Conservation (phyloP, 2,329 filamentous ascomycete genomes). For the Pseudogymnoascus sp. region DNA sequence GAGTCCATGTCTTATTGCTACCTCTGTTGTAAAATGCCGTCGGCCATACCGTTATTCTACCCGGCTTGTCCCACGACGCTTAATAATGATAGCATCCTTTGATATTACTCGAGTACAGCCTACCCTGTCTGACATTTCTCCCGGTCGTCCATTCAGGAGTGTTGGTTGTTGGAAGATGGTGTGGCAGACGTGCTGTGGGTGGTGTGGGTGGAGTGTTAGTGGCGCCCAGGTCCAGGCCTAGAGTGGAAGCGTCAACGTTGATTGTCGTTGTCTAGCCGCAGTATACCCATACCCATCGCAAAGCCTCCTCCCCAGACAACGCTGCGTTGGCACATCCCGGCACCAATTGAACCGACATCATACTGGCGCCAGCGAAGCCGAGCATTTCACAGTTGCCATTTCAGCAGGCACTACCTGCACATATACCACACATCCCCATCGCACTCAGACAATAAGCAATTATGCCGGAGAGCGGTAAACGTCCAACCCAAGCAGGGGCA, state of each 20-base stretch:
- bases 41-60: background rate
- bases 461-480: background rate
- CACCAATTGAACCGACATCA: background rate
- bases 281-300: background rate
- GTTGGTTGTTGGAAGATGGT: background rate
- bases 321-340: constrained; percentile 5
- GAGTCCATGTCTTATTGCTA: background rate
- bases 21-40: background rate
- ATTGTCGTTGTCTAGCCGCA: background rate
- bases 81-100: background rate
- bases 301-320: constrained; percentile 3
- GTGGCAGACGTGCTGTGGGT: background rate
- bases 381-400: background rate
- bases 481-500: constrained; percentile 3
- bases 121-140: constrained; percentile 4
- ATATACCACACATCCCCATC: background rate
- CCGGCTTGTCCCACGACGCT: background rate
- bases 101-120: background rate
- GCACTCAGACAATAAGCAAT: background rate
- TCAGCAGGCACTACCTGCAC: constrained; percentile 6
- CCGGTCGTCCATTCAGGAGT: background rate
- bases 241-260: background rate
- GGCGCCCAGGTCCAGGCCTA: constrained; percentile 5
- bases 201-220: background rate
- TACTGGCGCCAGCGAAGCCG: background rate